Percentiles rank a stretch among this genome's conserved stretches.
These are phyloP conservation scores for Pugionium cornutum DNA, from an alignment of 345 rosid species.

Conservation along the genomic window DNA sequence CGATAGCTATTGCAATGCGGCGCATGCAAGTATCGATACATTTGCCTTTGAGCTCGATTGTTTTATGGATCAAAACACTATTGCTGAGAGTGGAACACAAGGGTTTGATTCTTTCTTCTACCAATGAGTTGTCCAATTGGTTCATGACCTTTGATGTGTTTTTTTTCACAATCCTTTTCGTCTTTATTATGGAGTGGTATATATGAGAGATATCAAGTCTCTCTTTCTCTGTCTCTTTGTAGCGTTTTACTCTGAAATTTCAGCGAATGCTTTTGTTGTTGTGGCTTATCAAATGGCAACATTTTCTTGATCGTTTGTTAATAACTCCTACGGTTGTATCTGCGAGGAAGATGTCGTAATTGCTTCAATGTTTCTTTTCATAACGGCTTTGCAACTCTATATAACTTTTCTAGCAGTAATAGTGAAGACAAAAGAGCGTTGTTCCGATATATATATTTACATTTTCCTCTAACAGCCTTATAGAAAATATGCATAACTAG, in stretches of 20 bases:
- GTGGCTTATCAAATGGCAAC: slow-evolving; percentile 23
- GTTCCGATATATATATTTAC: neutral
- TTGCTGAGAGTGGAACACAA: slow-evolving; percentile 24
- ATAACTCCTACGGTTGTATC: neutral
- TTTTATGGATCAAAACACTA: slow-evolving; percentile 31
- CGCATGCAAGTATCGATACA: slow-evolving; percentile 20
- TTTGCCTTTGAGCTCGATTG: slow-evolving; percentile 30
- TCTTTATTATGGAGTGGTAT: slow-evolving; percentile 10
- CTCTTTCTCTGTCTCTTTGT: slow-evolving; percentile 16
- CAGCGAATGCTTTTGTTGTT: slow-evolving; percentile 13
- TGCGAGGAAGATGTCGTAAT: neutral
- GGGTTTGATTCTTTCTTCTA: slow-evolving; percentile 27
- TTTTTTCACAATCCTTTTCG: slow-evolving; percentile 19
- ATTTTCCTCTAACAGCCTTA: neutral
- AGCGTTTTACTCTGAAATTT: slow-evolving; percentile 19
- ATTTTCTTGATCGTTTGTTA: slow-evolving; percentile 1
- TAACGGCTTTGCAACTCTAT: neutral
- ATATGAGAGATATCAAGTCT: slow-evolving; percentile 12
- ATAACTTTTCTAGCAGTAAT: neutral
- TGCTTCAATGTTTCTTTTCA: slow-evolving; percentile 4
- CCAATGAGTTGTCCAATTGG: slow-evolving; percentile 25
- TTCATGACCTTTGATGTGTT: neutral
- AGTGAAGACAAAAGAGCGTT: neutral
- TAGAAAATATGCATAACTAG: neutral
- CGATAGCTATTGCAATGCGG: slow-evolving; percentile 33